phyloP scores from a whole-genome alignment of 1,284 basidiomycete species.

The Tausonia pullulans region DNA sequence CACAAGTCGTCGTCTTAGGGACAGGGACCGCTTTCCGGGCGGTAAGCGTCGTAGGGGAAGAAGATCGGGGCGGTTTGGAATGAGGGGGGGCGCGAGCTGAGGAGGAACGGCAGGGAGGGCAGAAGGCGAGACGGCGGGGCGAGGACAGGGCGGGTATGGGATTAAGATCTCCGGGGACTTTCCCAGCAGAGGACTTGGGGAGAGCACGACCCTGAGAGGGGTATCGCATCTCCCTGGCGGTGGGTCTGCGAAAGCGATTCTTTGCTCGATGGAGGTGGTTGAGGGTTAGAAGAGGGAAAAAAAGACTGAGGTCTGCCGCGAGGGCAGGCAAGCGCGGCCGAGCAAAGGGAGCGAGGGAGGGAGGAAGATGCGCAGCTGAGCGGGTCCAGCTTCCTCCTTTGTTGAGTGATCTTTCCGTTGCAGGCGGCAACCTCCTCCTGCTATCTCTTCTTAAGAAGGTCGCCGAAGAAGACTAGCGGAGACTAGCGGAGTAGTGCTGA shows the following conservation, averaged over 20 bases:
- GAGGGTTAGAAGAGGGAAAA: slow-evolving; percentile 16
- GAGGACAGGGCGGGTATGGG: neutral
- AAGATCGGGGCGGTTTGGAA: neutral
- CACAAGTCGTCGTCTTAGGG: neutral
- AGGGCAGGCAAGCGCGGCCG: too few relatives aligned
- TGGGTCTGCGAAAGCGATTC: slow-evolving; percentile 71
- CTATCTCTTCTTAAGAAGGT: too few relatives aligned
- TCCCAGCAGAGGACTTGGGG: slow-evolving; percentile 58
- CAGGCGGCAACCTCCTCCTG: too few relatives aligned
- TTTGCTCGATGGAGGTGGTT: slow-evolving; percentile 41
- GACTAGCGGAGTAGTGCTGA: too few relatives aligned
- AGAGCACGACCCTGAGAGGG: slow-evolving; percentile 21
- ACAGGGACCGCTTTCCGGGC: neutral
- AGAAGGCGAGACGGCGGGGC: slow-evolving; percentile 34
- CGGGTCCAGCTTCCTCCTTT: too few relatives aligned
- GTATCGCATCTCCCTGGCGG: slow-evolving; percentile 47
- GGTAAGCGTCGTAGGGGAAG: neutral
- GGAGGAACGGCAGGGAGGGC: slow-evolving; percentile 40
- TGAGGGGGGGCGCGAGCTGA: neutral
- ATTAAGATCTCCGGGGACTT: slow-evolving; percentile 64
- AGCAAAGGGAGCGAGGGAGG: too few relatives aligned
- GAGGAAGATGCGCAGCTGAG: too few relatives aligned
- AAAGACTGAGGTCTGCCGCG: neutral
- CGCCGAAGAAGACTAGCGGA: too few relatives aligned
- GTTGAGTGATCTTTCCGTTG: too few relatives aligned